These are phyloP conservation scores for Aspergillus asperescens DNA, from an alignment of 495 filamentous ascomycete genomes.

Conservation along the genomic window DNA sequence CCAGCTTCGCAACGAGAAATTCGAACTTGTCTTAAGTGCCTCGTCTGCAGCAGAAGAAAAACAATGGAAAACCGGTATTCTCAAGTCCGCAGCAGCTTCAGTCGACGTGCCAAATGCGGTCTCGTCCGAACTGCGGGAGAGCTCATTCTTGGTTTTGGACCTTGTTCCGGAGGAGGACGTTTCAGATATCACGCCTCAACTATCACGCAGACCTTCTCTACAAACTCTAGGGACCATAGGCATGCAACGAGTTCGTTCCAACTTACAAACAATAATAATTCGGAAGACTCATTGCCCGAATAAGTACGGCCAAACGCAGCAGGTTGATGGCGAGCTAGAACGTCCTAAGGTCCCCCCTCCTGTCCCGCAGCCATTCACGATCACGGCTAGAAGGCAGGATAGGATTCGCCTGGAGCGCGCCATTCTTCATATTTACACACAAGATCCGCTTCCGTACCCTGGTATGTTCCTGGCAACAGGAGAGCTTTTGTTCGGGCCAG, in stretches of 20 bases:
- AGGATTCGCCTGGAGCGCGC: constrained; percentile 70
- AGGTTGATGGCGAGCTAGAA: constrained; percentile 29
- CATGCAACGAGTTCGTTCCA: constrained; percentile 53
- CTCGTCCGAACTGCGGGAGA: constrained; percentile 27
- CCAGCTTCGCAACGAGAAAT: constrained; percentile 66
- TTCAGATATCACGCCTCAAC: constrained; percentile 64
- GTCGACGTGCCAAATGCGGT: constrained; percentile 22
- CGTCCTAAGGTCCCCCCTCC: constrained; percentile 23
- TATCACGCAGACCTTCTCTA: constrained; percentile 74
- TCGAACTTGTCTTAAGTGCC: constrained; percentile 82
- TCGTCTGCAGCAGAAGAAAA: constrained; percentile 78
- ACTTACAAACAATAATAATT: constrained; percentile 71
- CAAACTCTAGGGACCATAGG: constrained; percentile 68
- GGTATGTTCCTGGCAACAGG: constrained; percentile 66
- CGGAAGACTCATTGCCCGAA: constrained; percentile 77
- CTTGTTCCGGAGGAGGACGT: constrained; percentile 69
- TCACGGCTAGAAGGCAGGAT: constrained; percentile 65
- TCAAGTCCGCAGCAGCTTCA: constrained; percentile 28
- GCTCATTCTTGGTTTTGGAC: constrained; percentile 55
- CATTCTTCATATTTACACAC: constrained; percentile 78
- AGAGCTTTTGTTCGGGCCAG: constrained; percentile 54
- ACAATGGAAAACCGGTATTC: constrained; percentile 57
- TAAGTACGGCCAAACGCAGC: constrained; percentile 35
- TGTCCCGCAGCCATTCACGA: constrained; percentile 16
- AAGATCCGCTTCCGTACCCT: constrained; percentile 77